Base-by-base conservation (phyloP, 1,284 basidiomycete species). In the Abortiporus biennis region DNA sequence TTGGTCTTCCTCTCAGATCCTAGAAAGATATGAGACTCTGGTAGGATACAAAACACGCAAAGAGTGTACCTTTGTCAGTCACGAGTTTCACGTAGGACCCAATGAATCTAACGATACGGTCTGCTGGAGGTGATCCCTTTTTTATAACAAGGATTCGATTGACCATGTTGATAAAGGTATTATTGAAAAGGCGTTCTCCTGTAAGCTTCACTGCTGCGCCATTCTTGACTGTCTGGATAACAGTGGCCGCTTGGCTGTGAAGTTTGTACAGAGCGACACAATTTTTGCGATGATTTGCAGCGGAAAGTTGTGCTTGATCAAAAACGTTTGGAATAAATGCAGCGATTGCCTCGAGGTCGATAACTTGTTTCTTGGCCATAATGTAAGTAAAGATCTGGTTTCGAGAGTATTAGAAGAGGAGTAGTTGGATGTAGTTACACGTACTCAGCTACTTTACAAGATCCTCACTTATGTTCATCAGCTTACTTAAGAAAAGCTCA, bases 201-300 rank as follows among this genome's bases (percentile, higher is more conserved):
- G 78, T 68, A 3, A 85, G 68, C 48, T 76, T 79, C 35, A 72
- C 63, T 23, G 63, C 66, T 29, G 64, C 64, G 5, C 73, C 71
- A 43, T 69, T 65, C 11, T 67, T 66, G 30, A 71, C 57, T 4
- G 67, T 45, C 45, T 82, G 73, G 71, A 78, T 46, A 84, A 9
- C 61, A 1, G 61, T 51, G 0, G 76, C 68, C 21, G 80, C 80
- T 49, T 80, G 74, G 19, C 68, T 55, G 52, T 94, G 91, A 25
- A 92, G 60, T 58, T 91, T 90, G 65, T 85, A 75, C 0, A 96
- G 73, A 0, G 82, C 78, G 30, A 92, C 86, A 44, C 84, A 76
- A 61, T 95, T 94, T 71, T 96, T 96, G 41, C 81, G 74, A 57
- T 89, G 92, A 57, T 89, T 92, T 6, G 91, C 86, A 6, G 82